Evolutionary conservation across 805 yeast genomes (phyloP), one percentile per base, ranked within the genome.

Genomic region (Jamesozyma lodderae): DNA sequence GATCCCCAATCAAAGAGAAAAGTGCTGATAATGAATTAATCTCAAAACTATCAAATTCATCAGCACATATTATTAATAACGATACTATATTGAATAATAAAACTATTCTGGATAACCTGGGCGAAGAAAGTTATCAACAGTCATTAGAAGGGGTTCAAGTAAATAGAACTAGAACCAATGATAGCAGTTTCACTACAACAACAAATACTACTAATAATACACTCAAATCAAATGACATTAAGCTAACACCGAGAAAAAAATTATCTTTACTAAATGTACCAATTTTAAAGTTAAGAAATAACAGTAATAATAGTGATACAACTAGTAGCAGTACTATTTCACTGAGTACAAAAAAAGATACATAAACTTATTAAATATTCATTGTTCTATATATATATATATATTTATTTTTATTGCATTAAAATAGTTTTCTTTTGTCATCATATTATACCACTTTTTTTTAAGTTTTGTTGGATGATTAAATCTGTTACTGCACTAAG

Each of bases 401-500:
- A 30, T 19, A 18, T 31, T 10, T 10, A 7, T 31, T 31, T 11
- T 31, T 8, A 22, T 25, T n/a, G 6, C 6, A 28, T 15, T 28
- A 15, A 14, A 8, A 22, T 11, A 11, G n/a, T 22, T 22, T 22
- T 7, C 11, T 8, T 22, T 22, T 22, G 11, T 25, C 15, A 6
- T 35, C 28, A 82, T 48, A 82, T 69, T 33, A 86, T 64, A 4
- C 95, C 95, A 54, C 86, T 79, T 52, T 72, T 75, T 59, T 79
- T 76, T 57, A 90, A 62, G 55, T 83, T 88, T 51, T 82, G 82
- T 55, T 83, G 90, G 22, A 90, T 74, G 33, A 92, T 75, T 75
- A 86, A 70, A 63, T 92, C 97, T 1, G 96, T 86, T 7, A 87
- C 95, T 0, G 97, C 96, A 4, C 83, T 75, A 40, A 92, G 68